A percentile compares a stretch with the other conserved stretches of the same genome.
Conservation (phyloP, 257 asterid species). For the Solanum medicagineum region DNA sequence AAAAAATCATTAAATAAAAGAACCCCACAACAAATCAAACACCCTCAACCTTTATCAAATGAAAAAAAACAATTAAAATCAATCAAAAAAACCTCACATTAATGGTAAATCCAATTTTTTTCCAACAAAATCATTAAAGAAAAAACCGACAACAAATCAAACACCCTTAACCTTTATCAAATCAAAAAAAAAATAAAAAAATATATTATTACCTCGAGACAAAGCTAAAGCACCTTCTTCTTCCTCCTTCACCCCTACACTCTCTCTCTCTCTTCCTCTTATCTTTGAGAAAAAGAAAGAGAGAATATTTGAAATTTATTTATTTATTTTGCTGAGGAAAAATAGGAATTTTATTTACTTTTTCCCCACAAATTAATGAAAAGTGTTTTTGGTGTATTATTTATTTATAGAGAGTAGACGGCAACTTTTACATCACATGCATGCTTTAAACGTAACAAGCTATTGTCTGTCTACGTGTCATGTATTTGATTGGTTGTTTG, state of each 20-base stretch:
- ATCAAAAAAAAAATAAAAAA: not conserved
- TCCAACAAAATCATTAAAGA: not conserved
- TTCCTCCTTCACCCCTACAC: not conserved
- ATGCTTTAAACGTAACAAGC: slow-evolving; percentile 12
- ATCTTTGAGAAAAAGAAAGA: not conserved
- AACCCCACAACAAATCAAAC: not conserved
- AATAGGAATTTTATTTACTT: too few relatives aligned
- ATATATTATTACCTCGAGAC: not conserved
- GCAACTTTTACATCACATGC: slow-evolving; percentile 1
- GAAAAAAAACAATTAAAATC: not conserved
- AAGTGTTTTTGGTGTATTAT: not conserved
- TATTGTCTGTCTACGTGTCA: not conserved
- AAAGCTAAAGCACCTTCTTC: not conserved
- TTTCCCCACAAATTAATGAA: too few relatives aligned
- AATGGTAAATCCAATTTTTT: too few relatives aligned
- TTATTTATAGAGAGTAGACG: not conserved
- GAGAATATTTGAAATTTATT: not conserved
- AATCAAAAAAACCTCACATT: not conserved
- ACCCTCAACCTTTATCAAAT: not conserved
- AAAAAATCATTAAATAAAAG: not conserved
- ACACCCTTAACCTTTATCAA: not conserved
- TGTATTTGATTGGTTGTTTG: not conserved
- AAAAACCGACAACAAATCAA: not conserved
- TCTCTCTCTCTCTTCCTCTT: not conserved
- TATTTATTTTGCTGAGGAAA: not conserved